Evolutionary conservation across 441 rosid species (phyloP), one percentile per base, ranked within the genome.

Genomic region (Populus tomentosa): DNA sequence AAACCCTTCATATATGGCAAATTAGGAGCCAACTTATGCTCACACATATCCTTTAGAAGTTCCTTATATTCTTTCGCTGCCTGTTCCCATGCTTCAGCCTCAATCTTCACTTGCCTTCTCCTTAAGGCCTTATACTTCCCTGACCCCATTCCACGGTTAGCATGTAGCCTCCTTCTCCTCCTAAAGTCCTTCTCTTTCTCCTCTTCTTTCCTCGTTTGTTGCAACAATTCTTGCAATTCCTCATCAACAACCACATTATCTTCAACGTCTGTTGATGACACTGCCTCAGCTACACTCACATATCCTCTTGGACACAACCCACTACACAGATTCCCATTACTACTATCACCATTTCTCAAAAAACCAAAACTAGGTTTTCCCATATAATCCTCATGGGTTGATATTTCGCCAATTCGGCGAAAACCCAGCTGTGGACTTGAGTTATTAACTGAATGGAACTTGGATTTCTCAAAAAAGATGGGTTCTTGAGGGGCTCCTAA

Each of bases 41-140:
- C 92, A 71, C 99, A 92, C 99, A 96, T 96, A 78, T 94, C 96
- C 79, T 40, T 78, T 79, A 96, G 80, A 72, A 94, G 92, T 83
- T 96, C 98, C 81, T 74, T 85, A 23, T 94, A 96, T 88, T 96
- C 99, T 33, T 80, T 86, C 1, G 94, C 97, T 6, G 99, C 99
- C 74, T 80, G 80, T 73, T 92, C 93, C 99, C 99, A 96, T 9
- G 97, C 97, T 83, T 96, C 96, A 1, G 97, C 94, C 90, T 96
- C 99, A 61, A 96, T 84, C 88, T 88, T 90, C 77, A 96, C 88
- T 80, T 96, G 99, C 82, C 96, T 88, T 80, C 84, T 85, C 87
- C 84, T 90, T 40, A 96, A 82, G 67, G 66, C 67, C 36, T 64
- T 75, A 82, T 87, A 90, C 87, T 85, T 91, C n/a, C 61, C 71